Base-by-base conservation (phyloP, 2,329 filamentous ascomycete genomes). In the Fusarium musae region DNA sequence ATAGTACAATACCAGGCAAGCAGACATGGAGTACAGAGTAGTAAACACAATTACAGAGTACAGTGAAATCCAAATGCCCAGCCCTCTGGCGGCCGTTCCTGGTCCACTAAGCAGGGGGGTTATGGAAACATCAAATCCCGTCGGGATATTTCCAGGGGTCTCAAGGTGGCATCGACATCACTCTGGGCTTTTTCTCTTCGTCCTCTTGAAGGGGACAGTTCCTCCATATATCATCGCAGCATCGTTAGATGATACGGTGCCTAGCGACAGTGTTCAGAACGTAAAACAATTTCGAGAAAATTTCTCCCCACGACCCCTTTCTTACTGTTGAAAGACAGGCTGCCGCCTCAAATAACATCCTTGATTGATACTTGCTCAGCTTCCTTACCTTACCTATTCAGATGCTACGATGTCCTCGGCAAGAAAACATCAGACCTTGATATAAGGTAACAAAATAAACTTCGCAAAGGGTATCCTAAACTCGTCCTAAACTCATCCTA, bases 71-170 rank as follows among this genome's bases (percentile, higher is more conserved):
- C 54, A 49, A 28, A 37, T 63, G 58, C 54, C 47, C 59, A 43
- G 60, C 37, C 47, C 40, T 58, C 56, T 34, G 60, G 47, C 58
- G 56, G 54, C 66, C 54, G 49, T 65, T 64, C 63, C 70, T 53
- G 36, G 63, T 54, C 32, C 36, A 34, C n/a, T 50, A 39, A 36
- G 30, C 34, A 52, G 23, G 23, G 17, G 52, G 42, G 32, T 30
- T 46, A 28, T 39, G 36, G 53, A 62, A 61, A 58, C 63, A 53
- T 56, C n/a, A 61, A 71, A 53, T 23, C 26, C 50, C 47, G 8
- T 49, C 50, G 53, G 49, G 49, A 61, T 65, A 49, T 62, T 72
- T 74, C 49, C 47, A 68, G 46, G 42, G 23, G n/a, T 68, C 54
- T 42, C 36, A 63, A 54, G 68, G 67, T 28, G 44, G 28, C 52